phyloP scores from a whole-genome alignment of 306 rosid species.

The Dryas alaskensis region DNA sequence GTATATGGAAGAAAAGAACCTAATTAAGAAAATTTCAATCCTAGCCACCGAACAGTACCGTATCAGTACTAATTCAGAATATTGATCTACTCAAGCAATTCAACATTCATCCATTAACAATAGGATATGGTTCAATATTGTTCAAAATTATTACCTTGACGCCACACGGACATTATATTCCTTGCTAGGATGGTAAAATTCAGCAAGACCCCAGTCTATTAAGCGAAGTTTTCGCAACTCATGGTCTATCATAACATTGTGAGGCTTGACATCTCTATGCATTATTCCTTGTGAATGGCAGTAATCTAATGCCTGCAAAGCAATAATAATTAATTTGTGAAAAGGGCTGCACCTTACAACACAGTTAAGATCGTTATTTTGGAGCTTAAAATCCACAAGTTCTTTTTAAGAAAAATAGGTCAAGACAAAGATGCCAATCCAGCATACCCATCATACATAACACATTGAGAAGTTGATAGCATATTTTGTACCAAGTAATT shows the following conservation, averaged over 20 bases:
- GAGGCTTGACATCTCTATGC: constrained; percentile 94
- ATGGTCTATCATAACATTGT: constrained; percentile 91
- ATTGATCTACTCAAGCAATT: background rate
- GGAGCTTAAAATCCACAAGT: background rate
- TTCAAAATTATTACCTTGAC: constrained; percentile 52
- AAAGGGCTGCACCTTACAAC: constrained; percentile 18
- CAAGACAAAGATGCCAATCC: background rate
- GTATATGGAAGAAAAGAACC: background rate
- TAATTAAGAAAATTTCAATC: background rate
- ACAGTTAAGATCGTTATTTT: background rate
- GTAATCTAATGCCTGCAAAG: constrained; percentile 75
- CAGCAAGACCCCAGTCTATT: constrained; percentile 96
- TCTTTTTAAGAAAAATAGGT: background rate
- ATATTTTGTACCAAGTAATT: background rate
- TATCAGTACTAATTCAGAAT: background rate
- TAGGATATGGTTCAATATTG: background rate
- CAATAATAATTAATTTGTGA: constrained; percentile 22
- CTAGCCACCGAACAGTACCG: background rate
- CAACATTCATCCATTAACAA: background rate
- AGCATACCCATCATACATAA: background rate
- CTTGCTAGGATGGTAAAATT: constrained; percentile 87
- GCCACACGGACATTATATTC: constrained; percentile 92
- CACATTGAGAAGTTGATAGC: background rate
- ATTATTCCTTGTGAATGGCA: constrained; percentile 92
- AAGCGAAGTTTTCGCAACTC: constrained; percentile 83